Conservation (phyloP, 352 stramenopile species). For the Phytophthora boehmeriae region DNA sequence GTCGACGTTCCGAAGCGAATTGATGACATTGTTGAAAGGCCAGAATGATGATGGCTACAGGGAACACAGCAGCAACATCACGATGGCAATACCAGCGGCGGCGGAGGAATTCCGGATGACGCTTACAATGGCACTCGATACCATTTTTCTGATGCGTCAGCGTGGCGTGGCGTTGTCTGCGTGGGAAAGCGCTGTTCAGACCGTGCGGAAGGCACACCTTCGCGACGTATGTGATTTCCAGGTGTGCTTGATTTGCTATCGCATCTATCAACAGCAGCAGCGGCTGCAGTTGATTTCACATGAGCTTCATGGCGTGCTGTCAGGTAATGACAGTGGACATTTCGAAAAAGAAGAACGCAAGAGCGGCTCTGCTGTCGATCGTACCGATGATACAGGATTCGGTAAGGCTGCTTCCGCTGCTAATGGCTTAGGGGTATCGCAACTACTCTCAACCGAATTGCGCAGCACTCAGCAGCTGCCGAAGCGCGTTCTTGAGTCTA, state of each 20-base stretch:
- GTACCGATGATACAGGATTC: constrained; percentile 7
- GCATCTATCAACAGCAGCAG: constrained; percentile 76
- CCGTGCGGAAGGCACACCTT: constrained; percentile 38
- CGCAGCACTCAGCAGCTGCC: constrained; percentile 11
- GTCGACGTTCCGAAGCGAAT: constrained; percentile 40
- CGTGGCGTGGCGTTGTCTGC: constrained; percentile 51
- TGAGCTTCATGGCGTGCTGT: constrained; percentile 42
- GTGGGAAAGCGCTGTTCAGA: constrained; percentile 69
- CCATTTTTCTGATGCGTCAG: constrained; percentile 69
- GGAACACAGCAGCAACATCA: constrained; percentile 1
- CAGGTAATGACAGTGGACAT: constrained; percentile 2
- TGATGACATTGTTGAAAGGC: constrained; percentile 41
- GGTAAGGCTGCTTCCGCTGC: constrained; percentile 23
- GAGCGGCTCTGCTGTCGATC: background rate
- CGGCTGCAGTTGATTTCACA: constrained; percentile 47
- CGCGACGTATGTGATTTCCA: constrained; percentile 56
- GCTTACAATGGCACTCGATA: constrained; percentile 77
- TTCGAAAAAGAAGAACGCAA: constrained; percentile 1
- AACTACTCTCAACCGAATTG: constrained; percentile 29
- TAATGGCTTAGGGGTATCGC: constrained; percentile 7
- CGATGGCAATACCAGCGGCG: constrained; percentile 27
- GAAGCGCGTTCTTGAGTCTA: constrained; percentile 9
- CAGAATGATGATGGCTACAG: constrained; percentile 23
- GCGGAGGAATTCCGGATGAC: constrained; percentile 75
- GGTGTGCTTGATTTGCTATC: constrained; percentile 78